Conservation (phyloP, 2,329 filamentous ascomycete genomes). For the Arthrobotrys conoides region DNA sequence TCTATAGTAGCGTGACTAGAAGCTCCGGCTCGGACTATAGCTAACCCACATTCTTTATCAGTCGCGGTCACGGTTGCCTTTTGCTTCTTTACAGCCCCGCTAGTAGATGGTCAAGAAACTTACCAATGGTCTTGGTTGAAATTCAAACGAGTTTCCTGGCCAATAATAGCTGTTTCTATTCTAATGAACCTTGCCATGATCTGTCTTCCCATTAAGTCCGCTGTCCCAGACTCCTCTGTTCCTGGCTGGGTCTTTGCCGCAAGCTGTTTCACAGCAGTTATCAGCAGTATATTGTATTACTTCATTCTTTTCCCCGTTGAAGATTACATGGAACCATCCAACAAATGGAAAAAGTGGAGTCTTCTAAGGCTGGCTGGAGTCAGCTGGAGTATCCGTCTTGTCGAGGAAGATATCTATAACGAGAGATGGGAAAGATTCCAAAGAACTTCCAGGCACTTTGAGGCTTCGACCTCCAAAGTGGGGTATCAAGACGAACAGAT, state of each 20-base stretch:
- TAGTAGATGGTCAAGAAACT: slow-evolving; percentile 25
- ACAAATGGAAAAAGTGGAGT: slow-evolving; percentile 38
- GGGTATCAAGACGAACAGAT: slow-evolving; percentile 52
- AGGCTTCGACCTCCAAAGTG: slow-evolving; percentile 32
- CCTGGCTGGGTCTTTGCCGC: slow-evolving; percentile 46
- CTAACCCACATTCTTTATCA: slow-evolving; percentile 14
- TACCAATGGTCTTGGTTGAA: slow-evolving; percentile 51
- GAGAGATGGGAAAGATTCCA: slow-evolving; percentile 53
- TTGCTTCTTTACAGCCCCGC: slow-evolving; percentile 26
- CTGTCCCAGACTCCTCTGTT: slow-evolving; percentile 46
- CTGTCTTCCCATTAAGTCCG: slow-evolving; percentile 35
- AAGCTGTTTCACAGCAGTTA: slow-evolving; percentile 38
- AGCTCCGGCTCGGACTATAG: slow-evolving; percentile 1
- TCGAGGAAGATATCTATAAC: slow-evolving; percentile 35
- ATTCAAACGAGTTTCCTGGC: slow-evolving; percentile 38
- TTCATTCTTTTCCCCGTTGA: slow-evolving; percentile 51
- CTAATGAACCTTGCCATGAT: slow-evolving; percentile 57
- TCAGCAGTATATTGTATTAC: slow-evolving; percentile 28
- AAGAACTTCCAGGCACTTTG: slow-evolving; percentile 42
- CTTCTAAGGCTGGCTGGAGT: slow-evolving; percentile 42
- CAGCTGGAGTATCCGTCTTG: slow-evolving; percentile 45
- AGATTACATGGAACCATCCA: slow-evolving; percentile 31
- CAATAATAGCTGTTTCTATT: slow-evolving; percentile 36
- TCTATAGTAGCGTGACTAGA: not conserved
- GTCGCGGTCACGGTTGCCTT: slow-evolving; percentile 46